Conservation (phyloP, 345 rosid genomes). For the Dimocarpus longan region DNA sequence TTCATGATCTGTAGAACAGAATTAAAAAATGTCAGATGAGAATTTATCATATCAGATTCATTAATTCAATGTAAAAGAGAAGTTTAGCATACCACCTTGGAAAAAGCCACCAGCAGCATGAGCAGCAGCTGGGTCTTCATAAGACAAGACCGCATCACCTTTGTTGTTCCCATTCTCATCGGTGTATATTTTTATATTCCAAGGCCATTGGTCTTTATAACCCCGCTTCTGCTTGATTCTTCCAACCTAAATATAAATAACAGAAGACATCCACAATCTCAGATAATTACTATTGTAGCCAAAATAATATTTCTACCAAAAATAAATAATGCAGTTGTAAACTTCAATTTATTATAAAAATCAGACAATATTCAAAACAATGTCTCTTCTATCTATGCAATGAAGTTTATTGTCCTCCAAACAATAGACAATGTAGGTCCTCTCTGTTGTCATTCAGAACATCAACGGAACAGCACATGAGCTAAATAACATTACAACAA, state of each 20-base stretch:
- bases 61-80: neutral
- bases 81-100: conserved; percentile 50
- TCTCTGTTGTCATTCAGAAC: neutral
- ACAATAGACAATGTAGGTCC: neutral
- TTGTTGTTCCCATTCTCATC: conserved; percentile 91
- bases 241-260: conserved; percentile 62
- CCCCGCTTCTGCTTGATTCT: conserved; percentile 98
- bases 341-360: neutral
- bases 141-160: conserved; percentile 88
- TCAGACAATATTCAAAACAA: neutral
- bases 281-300: neutral
- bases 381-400: neutral
- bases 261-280: neutral
- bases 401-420: neutral
- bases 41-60: neutral
- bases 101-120: conserved; percentile 93
- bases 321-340: neutral
- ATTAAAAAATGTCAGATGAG: neutral
- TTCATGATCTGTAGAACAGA: conserved; percentile 63
- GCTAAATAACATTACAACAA: neutral
- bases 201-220: conserved; percentile 97
- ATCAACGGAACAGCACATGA: neutral
- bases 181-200: conserved; percentile 89
- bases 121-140: conserved; percentile 97
- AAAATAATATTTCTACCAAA: neutral